Evolutionary conservation across 306 rosid genomes (phyloP).

Genomic region (Begonia masoniana): DNA sequence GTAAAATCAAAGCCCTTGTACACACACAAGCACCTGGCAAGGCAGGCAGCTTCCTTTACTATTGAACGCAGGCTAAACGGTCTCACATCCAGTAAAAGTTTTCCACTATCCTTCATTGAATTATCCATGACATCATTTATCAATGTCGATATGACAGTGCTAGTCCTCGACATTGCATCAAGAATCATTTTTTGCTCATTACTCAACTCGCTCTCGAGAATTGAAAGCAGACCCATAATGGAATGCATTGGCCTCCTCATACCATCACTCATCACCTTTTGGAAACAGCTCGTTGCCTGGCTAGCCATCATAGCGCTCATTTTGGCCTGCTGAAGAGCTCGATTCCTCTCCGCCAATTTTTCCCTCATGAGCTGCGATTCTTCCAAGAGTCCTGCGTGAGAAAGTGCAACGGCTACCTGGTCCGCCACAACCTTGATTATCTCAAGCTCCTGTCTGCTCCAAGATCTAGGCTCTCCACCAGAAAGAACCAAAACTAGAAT

Average conservation of each 20-base stretch:
- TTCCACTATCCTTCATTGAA: slow-evolving; percentile 64
- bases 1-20: slow-evolving; percentile 57
- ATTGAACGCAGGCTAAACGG: slow-evolving; percentile 65
- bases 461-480: slow-evolving; percentile 55
- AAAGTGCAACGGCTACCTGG: slow-evolving; percentile 98
- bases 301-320: slow-evolving; percentile 97
- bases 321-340: slow-evolving; percentile 79
- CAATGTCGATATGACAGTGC: slow-evolving; percentile 81
- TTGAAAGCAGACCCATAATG: slow-evolving; percentile 79
- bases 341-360: slow-evolving; percentile 87
- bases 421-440: slow-evolving; percentile 96
- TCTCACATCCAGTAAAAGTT: slow-evolving; percentile 63
- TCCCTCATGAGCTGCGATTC: slow-evolving; percentile 99
- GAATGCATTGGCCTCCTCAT: slow-evolving; percentile 99
- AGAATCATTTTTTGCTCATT: slow-evolving; percentile 66
- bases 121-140: slow-evolving; percentile 87
- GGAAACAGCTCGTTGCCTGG: slow-evolving; percentile 83
- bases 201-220: slow-evolving; percentile 62
- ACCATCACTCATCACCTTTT: slow-evolving; percentile 94
- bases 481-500: slow-evolving; percentile 91
- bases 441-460: slow-evolving; percentile 86
- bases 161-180: slow-evolving; percentile 77
- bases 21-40: slow-evolving; percentile 78
- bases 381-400: slow-evolving; percentile 98
- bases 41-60: slow-evolving; percentile 94